Percentiles rank a stretch among this genome's conserved stretches.
Evolutionary conservation across 805 yeast genomes (phyloP).

Genomic region (Metschnikowia lunata): DNA sequence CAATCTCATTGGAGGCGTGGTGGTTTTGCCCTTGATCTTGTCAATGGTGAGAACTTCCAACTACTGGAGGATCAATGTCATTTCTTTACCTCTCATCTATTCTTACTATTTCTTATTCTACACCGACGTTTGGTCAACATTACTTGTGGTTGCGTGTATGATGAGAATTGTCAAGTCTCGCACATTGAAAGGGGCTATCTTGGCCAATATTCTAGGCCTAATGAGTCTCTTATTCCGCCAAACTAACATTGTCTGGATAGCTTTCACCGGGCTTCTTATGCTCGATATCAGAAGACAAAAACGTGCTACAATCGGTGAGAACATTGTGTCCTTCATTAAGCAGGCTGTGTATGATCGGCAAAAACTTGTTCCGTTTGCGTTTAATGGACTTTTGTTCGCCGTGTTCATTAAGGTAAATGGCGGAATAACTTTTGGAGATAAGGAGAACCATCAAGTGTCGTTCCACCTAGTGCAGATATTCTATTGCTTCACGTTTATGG

Average conservation of each 20-base stretch:
- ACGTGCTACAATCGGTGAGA: neutral
- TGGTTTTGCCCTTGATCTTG: constrained; percentile 48
- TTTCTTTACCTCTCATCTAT: constrained; percentile 64
- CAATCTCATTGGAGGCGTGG: constrained; percentile 63
- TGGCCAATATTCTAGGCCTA: constrained; percentile 55
- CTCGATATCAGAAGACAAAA: constrained; percentile 42
- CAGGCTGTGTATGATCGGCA: constrained; percentile 18
- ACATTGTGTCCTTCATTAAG: constrained; percentile 2
- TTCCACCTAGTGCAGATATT: constrained; percentile 77
- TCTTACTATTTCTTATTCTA: constrained; percentile 77
- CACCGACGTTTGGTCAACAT: constrained; percentile 91
- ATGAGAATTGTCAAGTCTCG: constrained; percentile 38
- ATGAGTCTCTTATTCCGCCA: constrained; percentile 76
- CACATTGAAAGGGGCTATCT: constrained; percentile 17
- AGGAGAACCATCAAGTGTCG: constrained; percentile 71
- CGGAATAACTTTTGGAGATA: constrained; percentile 90
- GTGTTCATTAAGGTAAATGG: constrained; percentile 63
- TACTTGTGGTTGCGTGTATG: constrained; percentile 55
- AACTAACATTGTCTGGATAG: constrained; percentile 86
- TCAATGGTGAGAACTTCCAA: constrained; percentile 17
- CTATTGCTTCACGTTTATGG: constrained; percentile 65
- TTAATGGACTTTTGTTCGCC: constrained; percentile 51
- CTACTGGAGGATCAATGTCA: constrained; percentile 26
- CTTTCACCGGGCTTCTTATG: constrained; percentile 50
- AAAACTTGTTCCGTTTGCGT: constrained; percentile 43